Percentiles rank a stretch among this genome's conserved stretches.
phyloP scores from a whole-genome alignment of 169 alveolate species.

The Babesia ovis region DNA sequence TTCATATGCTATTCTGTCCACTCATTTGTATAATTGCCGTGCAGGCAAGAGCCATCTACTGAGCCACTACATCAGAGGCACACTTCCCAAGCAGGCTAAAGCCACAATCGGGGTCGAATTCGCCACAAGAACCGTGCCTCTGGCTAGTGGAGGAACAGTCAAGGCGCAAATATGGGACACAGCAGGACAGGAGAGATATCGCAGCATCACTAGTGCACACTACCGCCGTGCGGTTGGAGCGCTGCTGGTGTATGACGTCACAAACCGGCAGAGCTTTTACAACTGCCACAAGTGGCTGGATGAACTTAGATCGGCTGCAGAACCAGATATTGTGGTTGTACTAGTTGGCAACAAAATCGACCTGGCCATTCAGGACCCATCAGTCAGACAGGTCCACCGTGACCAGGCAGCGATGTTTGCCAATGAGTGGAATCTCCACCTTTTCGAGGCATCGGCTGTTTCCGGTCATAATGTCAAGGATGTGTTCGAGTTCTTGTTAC shows the following conservation, averaged over 20 bases:
- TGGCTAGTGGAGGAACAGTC: constrained; percentile 91
- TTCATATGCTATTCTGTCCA: too few species aligned
- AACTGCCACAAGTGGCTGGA: constrained; percentile 92
- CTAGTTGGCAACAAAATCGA: constrained; percentile 99
- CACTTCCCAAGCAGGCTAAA: constrained; percentile 92
- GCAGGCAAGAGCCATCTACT: constrained; percentile 89
- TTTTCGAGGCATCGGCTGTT: constrained; percentile 96
- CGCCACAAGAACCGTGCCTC: constrained; percentile 96
- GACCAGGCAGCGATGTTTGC: constrained; percentile 89
- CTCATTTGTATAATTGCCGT: not conserved
- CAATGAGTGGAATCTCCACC: constrained; percentile 84
- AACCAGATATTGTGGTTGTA: constrained; percentile 96
- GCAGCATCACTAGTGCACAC: constrained; percentile 93
- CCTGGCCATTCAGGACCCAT: constrained; percentile 87
- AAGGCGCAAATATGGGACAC: constrained; percentile 91
- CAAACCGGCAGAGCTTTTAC: constrained; percentile 87
- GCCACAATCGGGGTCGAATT: constrained; percentile 99
- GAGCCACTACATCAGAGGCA: constrained; percentile 93
- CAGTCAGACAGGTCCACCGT: constrained; percentile 87
- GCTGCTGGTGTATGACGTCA: constrained; percentile 91
- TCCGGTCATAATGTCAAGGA: constrained; percentile 95
- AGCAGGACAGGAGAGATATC: constrained; percentile 94
- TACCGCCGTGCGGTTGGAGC: constrained; percentile 96
- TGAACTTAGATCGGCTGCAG: constrained; percentile 95
- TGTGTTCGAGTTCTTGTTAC: constrained; percentile 92